These are phyloP conservation scores for Rosa persica DNA, from an alignment of 306 rosid genomes.

Conservation along the genomic window DNA sequence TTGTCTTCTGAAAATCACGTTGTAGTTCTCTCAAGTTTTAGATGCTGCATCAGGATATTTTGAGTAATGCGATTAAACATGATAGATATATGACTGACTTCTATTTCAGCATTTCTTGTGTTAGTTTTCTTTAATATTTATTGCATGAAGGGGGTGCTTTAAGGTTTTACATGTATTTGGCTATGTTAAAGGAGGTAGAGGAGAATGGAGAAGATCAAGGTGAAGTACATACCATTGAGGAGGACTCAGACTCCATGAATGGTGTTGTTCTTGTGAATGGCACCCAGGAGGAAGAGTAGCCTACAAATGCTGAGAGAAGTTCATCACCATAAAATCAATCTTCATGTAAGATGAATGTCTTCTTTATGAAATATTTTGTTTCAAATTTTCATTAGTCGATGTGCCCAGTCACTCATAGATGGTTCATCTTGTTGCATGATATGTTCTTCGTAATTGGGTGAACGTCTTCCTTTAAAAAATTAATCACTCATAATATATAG, in stretches of 20 bases:
- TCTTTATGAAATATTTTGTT: neutral
- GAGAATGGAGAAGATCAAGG: conserved; percentile 32
- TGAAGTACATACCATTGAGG: conserved; percentile 36
- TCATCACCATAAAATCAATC: conserved; percentile 32
- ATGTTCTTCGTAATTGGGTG: neutral
- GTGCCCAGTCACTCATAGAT: neutral
- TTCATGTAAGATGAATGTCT: conserved; percentile 24
- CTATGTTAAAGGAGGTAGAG: conserved; percentile 26
- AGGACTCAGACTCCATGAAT: conserved; percentile 45
- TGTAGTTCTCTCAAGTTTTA: neutral
- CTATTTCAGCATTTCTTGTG: neutral
- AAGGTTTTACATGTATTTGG: neutral
- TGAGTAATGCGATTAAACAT: neutral
- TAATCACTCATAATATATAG: neutral
- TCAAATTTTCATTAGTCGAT: conserved; percentile 2
- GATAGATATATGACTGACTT: neutral
- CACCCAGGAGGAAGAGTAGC: conserved; percentile 41
- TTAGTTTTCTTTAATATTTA: neutral
- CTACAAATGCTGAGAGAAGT: conserved; percentile 29
- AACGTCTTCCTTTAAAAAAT: no score
- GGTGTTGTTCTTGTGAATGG: conserved; percentile 39
- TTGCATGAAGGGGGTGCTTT: conserved; percentile 2
- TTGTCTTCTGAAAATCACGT: neutral
- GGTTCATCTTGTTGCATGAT: neutral
- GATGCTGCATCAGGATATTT: neutral